Percentiles rank a stretch among this genome's conserved stretches.
phyloP scores from a whole-genome alignment of 192 early-diverging fungal genomes.

The Tieghemiomyces parasiticus region DNA sequence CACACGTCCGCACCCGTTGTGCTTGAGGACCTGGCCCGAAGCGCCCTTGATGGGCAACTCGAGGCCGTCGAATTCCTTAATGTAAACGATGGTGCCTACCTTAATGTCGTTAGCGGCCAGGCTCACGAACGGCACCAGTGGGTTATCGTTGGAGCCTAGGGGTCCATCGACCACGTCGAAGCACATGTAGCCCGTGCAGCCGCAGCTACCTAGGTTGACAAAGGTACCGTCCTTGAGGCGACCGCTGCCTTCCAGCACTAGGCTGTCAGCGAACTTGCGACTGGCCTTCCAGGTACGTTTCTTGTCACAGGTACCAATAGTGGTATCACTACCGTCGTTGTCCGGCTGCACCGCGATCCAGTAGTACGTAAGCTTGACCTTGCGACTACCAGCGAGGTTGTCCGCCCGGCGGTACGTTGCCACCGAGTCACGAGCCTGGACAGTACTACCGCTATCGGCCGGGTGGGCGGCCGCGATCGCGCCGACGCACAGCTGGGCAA shows the following conservation, averaged over 20 bases:
- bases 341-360: slow-evolving; percentile 7
- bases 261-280: neutral
- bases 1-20: slow-evolving; percentile 27
- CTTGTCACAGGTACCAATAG: neutral
- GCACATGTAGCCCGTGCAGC: slow-evolving; percentile 8
- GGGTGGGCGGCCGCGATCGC: neutral
- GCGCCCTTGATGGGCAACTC: too few relatives aligned
- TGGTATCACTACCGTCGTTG: neutral
- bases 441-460: neutral
- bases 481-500: neutral
- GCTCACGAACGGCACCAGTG: slow-evolving; percentile 23
- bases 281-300: neutral
- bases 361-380: slow-evolving; percentile 9
- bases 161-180: neutral
- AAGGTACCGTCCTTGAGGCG: neutral
- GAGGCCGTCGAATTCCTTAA: slow-evolving; percentile 18
- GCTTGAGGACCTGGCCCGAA: slow-evolving; percentile 14
- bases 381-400: neutral
- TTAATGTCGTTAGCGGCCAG: slow-evolving; percentile 23
- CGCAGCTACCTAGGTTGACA: slow-evolving; percentile 11
- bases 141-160: neutral
- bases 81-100: slow-evolving; percentile 18
- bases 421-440: too few relatives aligned
- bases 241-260: slow-evolving; percentile 9
- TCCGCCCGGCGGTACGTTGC: too few relatives aligned